Conservation (phyloP, 805 yeast genomes). For the Diddensiella transvaalensis region DNA sequence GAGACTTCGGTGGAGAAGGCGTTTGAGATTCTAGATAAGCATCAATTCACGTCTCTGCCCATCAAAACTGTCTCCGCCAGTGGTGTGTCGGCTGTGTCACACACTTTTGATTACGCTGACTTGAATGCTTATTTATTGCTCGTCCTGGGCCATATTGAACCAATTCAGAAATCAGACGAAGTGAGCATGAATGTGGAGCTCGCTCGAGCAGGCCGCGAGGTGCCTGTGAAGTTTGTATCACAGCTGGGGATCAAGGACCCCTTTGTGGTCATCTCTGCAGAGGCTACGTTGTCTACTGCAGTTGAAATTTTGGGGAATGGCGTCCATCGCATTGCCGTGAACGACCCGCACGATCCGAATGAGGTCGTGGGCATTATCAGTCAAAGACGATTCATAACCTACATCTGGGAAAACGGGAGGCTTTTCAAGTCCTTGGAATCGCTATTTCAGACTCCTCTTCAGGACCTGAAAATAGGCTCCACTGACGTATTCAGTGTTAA, state of each 20-base stretch:
- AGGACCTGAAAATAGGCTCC: constrained; percentile 71
- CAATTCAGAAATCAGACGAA: constrained; percentile 22
- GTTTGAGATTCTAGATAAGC: constrained; percentile 66
- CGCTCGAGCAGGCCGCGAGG: constrained; percentile 85
- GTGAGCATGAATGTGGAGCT: constrained; percentile 42
- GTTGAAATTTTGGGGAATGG: constrained; percentile 91
- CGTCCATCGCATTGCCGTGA: constrained; percentile 88
- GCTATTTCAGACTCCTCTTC: constrained; percentile 62
- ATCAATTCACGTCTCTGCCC: constrained; percentile 84
- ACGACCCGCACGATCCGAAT: constrained; percentile 45
- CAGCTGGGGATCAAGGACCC: constrained; percentile 85
- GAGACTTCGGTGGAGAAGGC: constrained; percentile 80
- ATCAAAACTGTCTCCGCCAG: constrained; percentile 37
- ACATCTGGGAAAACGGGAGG: constrained; percentile 89
- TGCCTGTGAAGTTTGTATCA: constrained; percentile 86
- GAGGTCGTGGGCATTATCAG: constrained; percentile 80
- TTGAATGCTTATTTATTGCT: constrained; percentile 79
- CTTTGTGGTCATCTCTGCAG: constrained; percentile 69
- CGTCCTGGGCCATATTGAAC: constrained; percentile 67
- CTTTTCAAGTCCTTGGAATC: constrained; percentile 78
- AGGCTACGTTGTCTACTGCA: constrained; percentile 58
- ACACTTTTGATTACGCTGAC: constrained; percentile 89
- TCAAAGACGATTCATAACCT: constrained; percentile 81
- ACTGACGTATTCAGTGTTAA: constrained; percentile 69
- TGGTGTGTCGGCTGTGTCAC: constrained; percentile 18